Evolutionary conservation across 306 rosid genomes (phyloP).

Genomic region (Trifolium pratense): DNA sequence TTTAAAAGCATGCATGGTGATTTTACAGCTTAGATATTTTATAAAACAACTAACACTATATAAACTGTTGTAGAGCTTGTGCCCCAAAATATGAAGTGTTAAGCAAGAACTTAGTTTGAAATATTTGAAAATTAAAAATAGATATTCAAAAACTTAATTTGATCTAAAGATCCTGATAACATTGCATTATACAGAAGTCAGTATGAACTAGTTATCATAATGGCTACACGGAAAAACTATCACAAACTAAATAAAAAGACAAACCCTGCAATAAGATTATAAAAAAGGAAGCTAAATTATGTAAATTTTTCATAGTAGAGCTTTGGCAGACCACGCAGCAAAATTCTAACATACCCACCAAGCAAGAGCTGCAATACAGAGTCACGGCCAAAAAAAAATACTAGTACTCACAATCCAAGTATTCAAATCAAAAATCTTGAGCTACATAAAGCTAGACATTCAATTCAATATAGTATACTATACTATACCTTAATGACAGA

Average conservation of each 20-base stretch:
- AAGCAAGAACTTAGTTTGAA: constrained; percentile 3
- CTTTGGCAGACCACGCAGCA: constrained; percentile 21
- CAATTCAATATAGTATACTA: neutral
- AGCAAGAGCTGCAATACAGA: constrained; percentile 10
- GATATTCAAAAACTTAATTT: neutral
- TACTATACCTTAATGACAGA: constrained; percentile 86
- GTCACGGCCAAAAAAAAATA: constrained; percentile 24
- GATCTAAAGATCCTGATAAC: constrained; percentile 8
- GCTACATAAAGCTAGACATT: constrained; percentile 15
- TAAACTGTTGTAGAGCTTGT: neutral
- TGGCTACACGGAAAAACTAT: constrained; percentile 8
- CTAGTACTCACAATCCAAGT: constrained; percentile 19
- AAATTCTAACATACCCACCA: constrained; percentile 25
- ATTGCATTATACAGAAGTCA: constrained; percentile 27
- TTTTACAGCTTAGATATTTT: constrained; percentile 14
- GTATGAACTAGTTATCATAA: neutral
- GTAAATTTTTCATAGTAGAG: constrained; percentile 1
- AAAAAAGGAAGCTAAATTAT: constrained; percentile 3
- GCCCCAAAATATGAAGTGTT: constrained; percentile 9
- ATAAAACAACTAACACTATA: neutral
- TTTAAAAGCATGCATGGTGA: neutral
- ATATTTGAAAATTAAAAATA: constrained; percentile 1
- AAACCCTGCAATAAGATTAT: constrained; percentile 10
- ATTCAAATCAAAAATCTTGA: constrained; percentile 7
- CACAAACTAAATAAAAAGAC: neutral